These are phyloP conservation scores for Selaginella moellendorffii DNA, from an alignment of 75 land plant species.

Conservation along the genomic window DNA sequence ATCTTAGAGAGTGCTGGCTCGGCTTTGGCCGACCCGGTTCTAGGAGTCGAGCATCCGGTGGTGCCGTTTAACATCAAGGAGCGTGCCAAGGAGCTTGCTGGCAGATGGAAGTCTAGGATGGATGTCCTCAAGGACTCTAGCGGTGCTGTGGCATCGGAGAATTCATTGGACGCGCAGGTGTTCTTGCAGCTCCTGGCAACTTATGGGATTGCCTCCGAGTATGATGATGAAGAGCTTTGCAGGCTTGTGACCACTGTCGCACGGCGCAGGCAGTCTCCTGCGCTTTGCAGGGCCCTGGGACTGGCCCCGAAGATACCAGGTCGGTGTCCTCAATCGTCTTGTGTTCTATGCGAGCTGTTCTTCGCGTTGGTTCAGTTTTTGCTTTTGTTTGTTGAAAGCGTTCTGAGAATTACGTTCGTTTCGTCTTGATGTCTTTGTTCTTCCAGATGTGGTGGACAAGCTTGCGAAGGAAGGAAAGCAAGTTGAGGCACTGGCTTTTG, in stretches of 20 bases:
- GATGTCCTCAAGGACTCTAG: not conserved
- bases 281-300: constrained; percentile 1
- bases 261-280: not conserved
- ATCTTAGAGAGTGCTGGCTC: not conserved
- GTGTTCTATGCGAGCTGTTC: not conserved
- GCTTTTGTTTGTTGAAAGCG: not conserved
- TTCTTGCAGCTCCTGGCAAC: not conserved
- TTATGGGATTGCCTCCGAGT: not conserved
- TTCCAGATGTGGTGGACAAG: constrained; percentile 76
- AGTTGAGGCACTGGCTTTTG: constrained; percentile 82
- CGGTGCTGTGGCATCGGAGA: too few relatives aligned
- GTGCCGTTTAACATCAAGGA: not conserved
- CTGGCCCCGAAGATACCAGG: not conserved
- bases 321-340: not conserved
- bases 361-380: not conserved
- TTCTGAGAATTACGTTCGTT: not conserved
- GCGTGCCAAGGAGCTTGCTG: not conserved
- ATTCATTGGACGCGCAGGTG: not conserved
- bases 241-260: not conserved
- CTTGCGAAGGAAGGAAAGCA: constrained; percentile 67
- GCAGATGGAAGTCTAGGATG: not conserved
- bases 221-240: not conserved
- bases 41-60: not conserved
- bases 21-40: not conserved
- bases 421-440: not conserved